These are phyloP conservation scores for Gossypium armourianum DNA, from an alignment of 441 rosid genomes.

Conservation along the genomic window DNA sequence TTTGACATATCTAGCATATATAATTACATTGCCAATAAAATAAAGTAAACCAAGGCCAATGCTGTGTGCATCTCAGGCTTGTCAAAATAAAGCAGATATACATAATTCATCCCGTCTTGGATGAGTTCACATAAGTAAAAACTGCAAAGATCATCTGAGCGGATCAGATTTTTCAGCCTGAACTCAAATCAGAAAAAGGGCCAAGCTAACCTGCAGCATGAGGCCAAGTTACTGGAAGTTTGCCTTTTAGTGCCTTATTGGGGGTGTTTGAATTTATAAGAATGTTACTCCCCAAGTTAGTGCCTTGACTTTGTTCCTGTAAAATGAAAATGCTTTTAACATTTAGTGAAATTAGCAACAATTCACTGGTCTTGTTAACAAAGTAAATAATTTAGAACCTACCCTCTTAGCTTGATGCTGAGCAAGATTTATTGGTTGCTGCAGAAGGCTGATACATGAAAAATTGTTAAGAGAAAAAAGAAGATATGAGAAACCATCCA, in stretches of 20 bases:
- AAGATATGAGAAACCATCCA: not conserved
- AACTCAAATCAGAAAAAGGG: constrained; percentile 1
- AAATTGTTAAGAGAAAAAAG: not conserved
- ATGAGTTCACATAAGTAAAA: not conserved
- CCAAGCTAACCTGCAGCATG: constrained; percentile 17
- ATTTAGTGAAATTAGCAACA: not conserved
- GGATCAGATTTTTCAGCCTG: not conserved
- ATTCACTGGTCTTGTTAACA: not conserved
- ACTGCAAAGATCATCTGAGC: not conserved
- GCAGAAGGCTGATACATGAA: constrained; percentile 21
- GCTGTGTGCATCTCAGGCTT: not conserved
- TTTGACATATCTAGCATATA: not conserved
- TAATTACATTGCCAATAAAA: not conserved
- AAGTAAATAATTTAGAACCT: not conserved
- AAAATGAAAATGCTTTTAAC: not conserved
- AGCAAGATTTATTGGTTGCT: constrained; percentile 13
- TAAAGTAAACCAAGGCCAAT: constrained; percentile 5
- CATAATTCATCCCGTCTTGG: not conserved
- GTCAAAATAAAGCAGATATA: not conserved
- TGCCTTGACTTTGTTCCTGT: constrained; percentile 14
- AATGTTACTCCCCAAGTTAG: constrained; percentile 2
- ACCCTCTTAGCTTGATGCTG: constrained; percentile 8
- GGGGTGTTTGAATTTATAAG: constrained; percentile 7
- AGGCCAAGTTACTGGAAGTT: constrained; percentile 11
- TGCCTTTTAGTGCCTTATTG: constrained; percentile 9